These are phyloP conservation scores for Antitrichia curtipendula DNA, from an alignment of 225 moss, liverwort and hornwort species.

Conservation along the genomic window DNA sequence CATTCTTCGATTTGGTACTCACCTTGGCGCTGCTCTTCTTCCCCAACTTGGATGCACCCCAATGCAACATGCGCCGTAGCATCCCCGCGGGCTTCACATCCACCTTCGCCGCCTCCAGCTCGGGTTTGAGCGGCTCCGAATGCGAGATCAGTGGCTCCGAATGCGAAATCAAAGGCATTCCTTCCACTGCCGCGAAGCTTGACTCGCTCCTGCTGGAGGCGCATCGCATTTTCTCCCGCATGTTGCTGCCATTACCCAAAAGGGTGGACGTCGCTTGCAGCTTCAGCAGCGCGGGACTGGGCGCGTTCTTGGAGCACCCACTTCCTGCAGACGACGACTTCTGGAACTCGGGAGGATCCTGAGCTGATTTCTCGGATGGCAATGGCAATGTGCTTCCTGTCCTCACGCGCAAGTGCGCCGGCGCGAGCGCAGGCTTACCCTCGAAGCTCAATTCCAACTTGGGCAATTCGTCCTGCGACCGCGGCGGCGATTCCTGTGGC, in stretches of 20 bases:
- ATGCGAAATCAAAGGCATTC: not conserved
- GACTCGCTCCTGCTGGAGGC: not conserved
- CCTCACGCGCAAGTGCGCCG: conserved; percentile 14
- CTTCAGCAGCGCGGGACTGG: conserved; percentile 2
- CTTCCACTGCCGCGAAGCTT: not conserved
- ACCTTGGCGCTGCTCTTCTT: conserved; percentile 19
- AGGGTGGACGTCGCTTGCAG: not conserved
- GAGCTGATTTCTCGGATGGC: not conserved
- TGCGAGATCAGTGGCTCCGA: not conserved
- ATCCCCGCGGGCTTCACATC: not conserved
- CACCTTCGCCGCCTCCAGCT: not conserved
- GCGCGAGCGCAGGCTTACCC: conserved; percentile 24
- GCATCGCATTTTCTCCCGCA: conserved; percentile 13
- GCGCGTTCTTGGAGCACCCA: not conserved
- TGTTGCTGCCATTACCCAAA: not conserved
- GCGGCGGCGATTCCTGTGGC: not conserved
- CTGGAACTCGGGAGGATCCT: not conserved
- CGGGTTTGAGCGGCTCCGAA: not conserved
- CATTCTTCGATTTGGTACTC: not conserved
- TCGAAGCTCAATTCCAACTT: conserved; percentile 14
- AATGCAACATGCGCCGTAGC: conserved; percentile 16
- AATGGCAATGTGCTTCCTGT: not conserved
- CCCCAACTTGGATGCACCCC: conserved; percentile 22
- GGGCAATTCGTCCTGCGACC: not conserved
- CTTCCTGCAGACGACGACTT: conserved; percentile 5